Base-by-base conservation (phyloP, 2,329 filamentous ascomycete species). In the Aspergillus sp. region DNA sequence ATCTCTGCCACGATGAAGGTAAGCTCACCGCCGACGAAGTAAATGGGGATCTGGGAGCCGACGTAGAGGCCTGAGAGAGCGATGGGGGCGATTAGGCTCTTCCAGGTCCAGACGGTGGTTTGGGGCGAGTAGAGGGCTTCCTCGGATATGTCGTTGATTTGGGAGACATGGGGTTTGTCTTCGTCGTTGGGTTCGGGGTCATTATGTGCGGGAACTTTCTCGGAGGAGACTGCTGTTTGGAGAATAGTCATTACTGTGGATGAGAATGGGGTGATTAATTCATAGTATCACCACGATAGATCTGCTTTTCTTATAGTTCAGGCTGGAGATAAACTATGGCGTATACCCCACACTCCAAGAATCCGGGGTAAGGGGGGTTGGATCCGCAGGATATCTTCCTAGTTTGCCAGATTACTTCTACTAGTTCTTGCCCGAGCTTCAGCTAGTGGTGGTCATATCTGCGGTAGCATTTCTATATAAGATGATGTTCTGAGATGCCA, bases 1-100 rank as follows among this genome's bases (percentile, higher is more conserved):
- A 47, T 47, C 4, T 47, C 45, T 7, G 11, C 13, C 8, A 47
- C 30, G 20, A 47, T 47, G 17, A 17, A 16, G 3, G 45, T 33
- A 14, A 47, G 45, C 7, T 30, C 30, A 3, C 45, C 45, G 4
- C 45, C 45, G 8, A 47, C 45, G 8, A 47, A 47, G 26, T 47
- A 47, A 1, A 47, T 11, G 5, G 45, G 45, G 45, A 47, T 47
- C 13, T 47, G 45, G 11, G 45, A 47, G 26, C 45, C 45, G 10
- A 47, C 45, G 17, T 47, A 47, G 5, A 47, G 45, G 13, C 45
- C 45, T 1, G 45, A 47, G 5, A 47, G 45, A 10, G 24, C 45
- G 9, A 47, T 35, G 4, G 45, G 17, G 13, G 45, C 45, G n/a
- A 47, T 35, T 2, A 47, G 20, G 3, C 24, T 33, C 16, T 35